These are phyloP conservation scores for Patellaria atrata DNA, from an alignment of 495 filamentous ascomycete species.

Conservation along the genomic window DNA sequence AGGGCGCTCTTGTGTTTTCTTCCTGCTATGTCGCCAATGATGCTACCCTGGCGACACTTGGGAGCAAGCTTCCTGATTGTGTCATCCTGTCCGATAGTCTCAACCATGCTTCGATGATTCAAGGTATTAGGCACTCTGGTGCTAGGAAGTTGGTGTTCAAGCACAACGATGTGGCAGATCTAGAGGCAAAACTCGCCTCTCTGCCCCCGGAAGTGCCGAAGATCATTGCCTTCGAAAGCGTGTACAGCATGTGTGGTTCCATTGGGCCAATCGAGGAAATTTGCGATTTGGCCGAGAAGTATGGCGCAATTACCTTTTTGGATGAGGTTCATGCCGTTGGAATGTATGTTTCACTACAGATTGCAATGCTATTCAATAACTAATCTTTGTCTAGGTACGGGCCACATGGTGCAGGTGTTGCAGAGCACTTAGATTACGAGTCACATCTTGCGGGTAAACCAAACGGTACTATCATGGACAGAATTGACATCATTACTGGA, in stretches of 20 bases:
- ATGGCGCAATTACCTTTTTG: constrained; percentile 91
- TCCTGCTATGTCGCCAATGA: constrained; percentile 98
- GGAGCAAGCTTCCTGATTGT: constrained; percentile 89
- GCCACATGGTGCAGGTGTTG: constrained; percentile 88
- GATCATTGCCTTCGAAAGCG: constrained; percentile 96
- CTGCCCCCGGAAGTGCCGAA: constrained; percentile 75
- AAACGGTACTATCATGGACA: constrained; percentile 81
- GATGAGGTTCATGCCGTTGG: constrained; percentile 98
- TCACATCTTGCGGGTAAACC: constrained; percentile 52
- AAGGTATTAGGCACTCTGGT: constrained; percentile 93
- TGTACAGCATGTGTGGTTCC: constrained; percentile 98
- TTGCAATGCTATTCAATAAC: too few species aligned
- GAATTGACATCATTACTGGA: constrained; percentile 92
- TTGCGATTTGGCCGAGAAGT: constrained; percentile 91
- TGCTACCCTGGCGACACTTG: constrained; percentile 88
- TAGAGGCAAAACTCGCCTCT: constrained; percentile 81
- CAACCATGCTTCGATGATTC: constrained; percentile 98
- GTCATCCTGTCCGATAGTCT: constrained; percentile 90
- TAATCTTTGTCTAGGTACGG: too few species aligned
- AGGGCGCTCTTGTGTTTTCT: constrained; percentile 82
- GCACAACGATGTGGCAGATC: constrained; percentile 83
- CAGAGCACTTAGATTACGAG: constrained; percentile 92
- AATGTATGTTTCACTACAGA: too few species aligned
- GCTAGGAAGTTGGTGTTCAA: constrained; percentile 97
- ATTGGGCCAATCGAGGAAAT: constrained; percentile 92